phyloP scores from a whole-genome alignment of 2,329 filamentous ascomycete genomes.

The Sphaerulina musiva region DNA sequence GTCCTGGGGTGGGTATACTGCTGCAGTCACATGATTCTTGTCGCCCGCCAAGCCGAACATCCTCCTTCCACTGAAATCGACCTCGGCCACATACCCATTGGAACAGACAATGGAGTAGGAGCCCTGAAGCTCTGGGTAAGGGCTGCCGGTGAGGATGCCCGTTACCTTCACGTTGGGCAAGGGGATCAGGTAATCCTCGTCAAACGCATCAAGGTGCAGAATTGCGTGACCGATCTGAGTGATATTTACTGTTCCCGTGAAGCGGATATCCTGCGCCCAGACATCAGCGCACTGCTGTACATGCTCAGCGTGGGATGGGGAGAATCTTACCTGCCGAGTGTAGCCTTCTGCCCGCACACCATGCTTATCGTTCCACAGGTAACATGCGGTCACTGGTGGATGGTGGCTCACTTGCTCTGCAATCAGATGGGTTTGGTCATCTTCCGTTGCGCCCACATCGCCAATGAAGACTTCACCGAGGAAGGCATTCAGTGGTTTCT shows the following conservation, averaged over 20 bases:
- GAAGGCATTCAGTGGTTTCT: slow-evolving; percentile 49
- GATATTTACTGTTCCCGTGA: slow-evolving; percentile 41
- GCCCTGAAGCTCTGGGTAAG: slow-evolving; percentile 42
- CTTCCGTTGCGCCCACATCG: slow-evolving; percentile 29
- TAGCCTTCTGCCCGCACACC: slow-evolving; percentile 43
- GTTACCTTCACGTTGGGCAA: slow-evolving; percentile 43
- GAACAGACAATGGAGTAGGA: slow-evolving; percentile 39
- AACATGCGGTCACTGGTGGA: slow-evolving; percentile 44
- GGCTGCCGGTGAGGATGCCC: slow-evolving; percentile 39
- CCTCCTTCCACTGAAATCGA: slow-evolving; percentile 42
- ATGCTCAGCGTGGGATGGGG: background rate
- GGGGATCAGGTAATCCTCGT: slow-evolving; percentile 43
- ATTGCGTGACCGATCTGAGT: slow-evolving; percentile 44
- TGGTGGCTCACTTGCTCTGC: slow-evolving; percentile 45
- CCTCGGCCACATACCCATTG: slow-evolving; percentile 37
- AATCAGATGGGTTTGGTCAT: slow-evolving; percentile 38
- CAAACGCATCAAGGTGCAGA: slow-evolving; percentile 39
- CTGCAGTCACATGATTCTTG: slow-evolving; percentile 40
- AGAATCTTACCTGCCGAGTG: slow-evolving; percentile 35
- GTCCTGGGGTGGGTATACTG: slow-evolving; percentile 32
- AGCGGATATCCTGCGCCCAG: slow-evolving; percentile 36
- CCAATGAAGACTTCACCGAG: slow-evolving; percentile 42
- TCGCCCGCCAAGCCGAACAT: slow-evolving; percentile 36
- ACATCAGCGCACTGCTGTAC: background rate
- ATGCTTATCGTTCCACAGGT: slow-evolving; percentile 42